Conservation (phyloP, 78 protist species). For the Cavenderia fasciculata region DNA sequence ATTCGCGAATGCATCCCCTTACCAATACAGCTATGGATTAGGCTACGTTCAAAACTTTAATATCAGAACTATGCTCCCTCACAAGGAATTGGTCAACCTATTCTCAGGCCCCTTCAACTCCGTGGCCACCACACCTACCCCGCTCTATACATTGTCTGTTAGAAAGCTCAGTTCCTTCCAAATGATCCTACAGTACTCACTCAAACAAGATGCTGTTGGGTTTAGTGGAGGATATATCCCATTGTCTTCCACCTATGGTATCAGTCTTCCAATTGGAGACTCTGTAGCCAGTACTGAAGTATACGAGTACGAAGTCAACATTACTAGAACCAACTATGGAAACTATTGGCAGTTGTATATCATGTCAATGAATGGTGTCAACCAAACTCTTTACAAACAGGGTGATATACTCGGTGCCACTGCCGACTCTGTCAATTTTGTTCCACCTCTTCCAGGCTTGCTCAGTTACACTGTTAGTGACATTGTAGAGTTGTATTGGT, state of each 20-base stretch:
- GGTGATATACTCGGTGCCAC: neutral
- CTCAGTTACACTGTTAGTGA: neutral
- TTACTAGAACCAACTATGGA: neutral
- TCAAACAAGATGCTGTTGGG: neutral
- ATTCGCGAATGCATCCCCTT: too few species aligned
- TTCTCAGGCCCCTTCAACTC: neutral
- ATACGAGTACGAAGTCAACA: neutral
- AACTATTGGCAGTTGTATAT: neutral
- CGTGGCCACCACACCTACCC: neutral
- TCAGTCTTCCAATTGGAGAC: neutral
- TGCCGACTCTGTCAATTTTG: neutral
- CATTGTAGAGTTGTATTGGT: neutral
- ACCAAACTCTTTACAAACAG: neutral
- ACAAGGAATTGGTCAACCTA: neutral
- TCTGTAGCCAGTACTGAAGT: neutral
- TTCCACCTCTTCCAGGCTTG: neutral
- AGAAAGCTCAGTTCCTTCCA: neutral
- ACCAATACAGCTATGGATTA: neutral
- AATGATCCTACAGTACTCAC: neutral
- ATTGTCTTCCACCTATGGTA: neutral
- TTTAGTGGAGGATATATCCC: neutral
- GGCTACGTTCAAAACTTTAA: neutral
- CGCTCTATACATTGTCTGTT: neutral
- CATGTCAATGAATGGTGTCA: neutral
- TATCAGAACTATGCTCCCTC: neutral